Conservation (phyloP, 1,139 yeast species). For the Kodamaea derodonti region DNA sequence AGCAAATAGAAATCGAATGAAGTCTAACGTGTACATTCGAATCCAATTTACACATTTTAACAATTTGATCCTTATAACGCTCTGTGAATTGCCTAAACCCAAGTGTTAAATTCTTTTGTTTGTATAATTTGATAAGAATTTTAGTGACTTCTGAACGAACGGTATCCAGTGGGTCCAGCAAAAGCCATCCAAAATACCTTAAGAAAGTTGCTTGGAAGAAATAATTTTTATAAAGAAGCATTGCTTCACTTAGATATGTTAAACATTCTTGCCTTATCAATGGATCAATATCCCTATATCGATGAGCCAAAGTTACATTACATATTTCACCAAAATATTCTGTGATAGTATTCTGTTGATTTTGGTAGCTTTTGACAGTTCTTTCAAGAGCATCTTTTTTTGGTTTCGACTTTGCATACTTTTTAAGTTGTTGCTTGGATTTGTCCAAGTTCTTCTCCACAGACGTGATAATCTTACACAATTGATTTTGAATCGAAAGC, state of each 20-base stretch:
- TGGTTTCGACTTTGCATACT: slow-evolving; percentile 19
- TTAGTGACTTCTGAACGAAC: slow-evolving; percentile 68
- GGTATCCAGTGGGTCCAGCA: slow-evolving; percentile 60
- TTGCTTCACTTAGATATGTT: slow-evolving; percentile 60
- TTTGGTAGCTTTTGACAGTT: slow-evolving; percentile 45
- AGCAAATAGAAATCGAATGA: slow-evolving; percentile 49
- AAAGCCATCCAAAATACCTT: slow-evolving; percentile 78
- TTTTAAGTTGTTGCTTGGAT: slow-evolving; percentile 40
- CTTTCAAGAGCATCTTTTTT: slow-evolving; percentile 34
- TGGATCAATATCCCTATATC: slow-evolving; percentile 81
- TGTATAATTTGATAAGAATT: slow-evolving; percentile 50
- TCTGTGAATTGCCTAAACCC: slow-evolving; percentile 72
- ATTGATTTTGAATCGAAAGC: slow-evolving; percentile 54
- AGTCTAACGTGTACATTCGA: slow-evolving; percentile 44
- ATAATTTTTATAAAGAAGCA: slow-evolving; percentile 62
- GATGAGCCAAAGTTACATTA: slow-evolving; percentile 64
- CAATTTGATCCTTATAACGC: slow-evolving; percentile 58
- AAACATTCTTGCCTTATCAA: slow-evolving; percentile 69
- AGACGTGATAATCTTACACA: slow-evolving; percentile 51
- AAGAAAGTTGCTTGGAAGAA: slow-evolving; percentile 69
- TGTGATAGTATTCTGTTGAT: slow-evolving; percentile 50
- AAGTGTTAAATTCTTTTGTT: slow-evolving; percentile 20
- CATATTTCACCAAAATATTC: slow-evolving; percentile 63
- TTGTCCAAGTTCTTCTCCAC: slow-evolving; percentile 42
- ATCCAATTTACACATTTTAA: slow-evolving; percentile 50